Base-by-base conservation (phyloP, 805 yeast species). In the Komagataella phaffii region DNA sequence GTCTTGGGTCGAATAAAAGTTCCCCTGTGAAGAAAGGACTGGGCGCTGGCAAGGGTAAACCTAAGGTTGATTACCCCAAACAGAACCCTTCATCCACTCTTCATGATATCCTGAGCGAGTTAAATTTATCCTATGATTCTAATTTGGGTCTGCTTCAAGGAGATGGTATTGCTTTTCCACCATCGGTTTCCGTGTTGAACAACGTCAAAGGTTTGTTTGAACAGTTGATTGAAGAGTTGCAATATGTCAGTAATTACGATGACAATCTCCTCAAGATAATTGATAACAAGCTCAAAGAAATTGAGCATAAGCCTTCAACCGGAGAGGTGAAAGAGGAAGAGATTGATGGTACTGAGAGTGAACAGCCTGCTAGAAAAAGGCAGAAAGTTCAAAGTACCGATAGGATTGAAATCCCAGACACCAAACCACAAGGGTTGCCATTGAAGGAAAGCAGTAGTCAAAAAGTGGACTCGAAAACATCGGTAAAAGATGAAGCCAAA, bases 111-210 rank as follows among this genome's bases (percentile, higher is more conserved):
- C 65, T 83, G 51, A 66, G 67, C 48, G 79, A 77, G 55, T 63
- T 82, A 44, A 70, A 73, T 48, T 62, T 84, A 51, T 66, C 76
- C 1, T 83, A 78, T 59, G 86, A 83, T 58, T 68, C 75, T 3
- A 76, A 78, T 45, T 68, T 76, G 17, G 89, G 89, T 1, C 63
- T 77, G 50, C 64, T 84, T 21, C 81, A 75, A 56, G 90, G 90
- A 0, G 81, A 78, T 17, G 59, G 72, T 5, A 69, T 77, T 0
- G 66, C 74, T 1, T 71, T 76, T 5, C 64, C 69, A 18, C 76
- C 68, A 1, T 46, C 46, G 18, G 53, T 53, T 44, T 49, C 53
- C 3, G 57, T 55, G 30, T 56, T 67, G 21, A 44, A 49, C 6
- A 40, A 52, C 4, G 50, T 63, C 47, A 57, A 55, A 48, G 70